Percentiles rank a stretch among this genome's conserved stretches.
Conservation (phyloP, 73 alveolate species). For the Breviolum minutum region DNA sequence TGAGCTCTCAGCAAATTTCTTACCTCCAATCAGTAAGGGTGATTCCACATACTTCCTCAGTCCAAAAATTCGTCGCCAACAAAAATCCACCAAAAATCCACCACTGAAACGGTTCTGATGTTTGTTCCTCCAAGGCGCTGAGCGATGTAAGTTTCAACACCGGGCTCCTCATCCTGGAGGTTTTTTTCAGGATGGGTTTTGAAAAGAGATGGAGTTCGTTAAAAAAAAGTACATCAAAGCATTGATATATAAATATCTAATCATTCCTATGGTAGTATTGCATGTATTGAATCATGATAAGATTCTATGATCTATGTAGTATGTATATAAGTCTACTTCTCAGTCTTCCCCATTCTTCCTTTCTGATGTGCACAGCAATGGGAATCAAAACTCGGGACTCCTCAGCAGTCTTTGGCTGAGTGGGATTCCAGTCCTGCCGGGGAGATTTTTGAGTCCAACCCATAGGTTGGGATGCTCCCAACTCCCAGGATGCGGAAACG, state of each 20-base stretch:
- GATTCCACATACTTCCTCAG: conserved; percentile 97
- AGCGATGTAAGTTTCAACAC: conserved; percentile 35
- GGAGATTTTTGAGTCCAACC: too few species aligned
- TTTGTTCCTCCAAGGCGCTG: neutral
- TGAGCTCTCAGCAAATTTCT: conserved; percentile 53
- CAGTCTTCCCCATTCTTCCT: neutral
- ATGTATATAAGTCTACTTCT: neutral
- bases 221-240: too few species aligned
- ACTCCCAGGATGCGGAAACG: too few species aligned
- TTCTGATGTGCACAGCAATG: too few species aligned
- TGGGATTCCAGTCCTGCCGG: conserved; percentile 38
- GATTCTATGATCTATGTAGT: neutral
- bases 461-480: too few species aligned
- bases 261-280: too few species aligned
- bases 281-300: neutral
- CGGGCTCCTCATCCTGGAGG: conserved; percentile 15
- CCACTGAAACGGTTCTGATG: neutral
- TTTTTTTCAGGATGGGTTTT: too few species aligned
- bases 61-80: neutral
- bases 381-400: neutral
- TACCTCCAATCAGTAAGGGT: conserved; percentile 99
- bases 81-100: neutral
- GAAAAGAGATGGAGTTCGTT: too few species aligned
- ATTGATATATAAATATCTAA: neutral
- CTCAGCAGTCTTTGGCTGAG: conserved; percentile 40